phyloP scores from a whole-genome alignment of 331 rosid genomes.

The Arachis monticola region DNA sequence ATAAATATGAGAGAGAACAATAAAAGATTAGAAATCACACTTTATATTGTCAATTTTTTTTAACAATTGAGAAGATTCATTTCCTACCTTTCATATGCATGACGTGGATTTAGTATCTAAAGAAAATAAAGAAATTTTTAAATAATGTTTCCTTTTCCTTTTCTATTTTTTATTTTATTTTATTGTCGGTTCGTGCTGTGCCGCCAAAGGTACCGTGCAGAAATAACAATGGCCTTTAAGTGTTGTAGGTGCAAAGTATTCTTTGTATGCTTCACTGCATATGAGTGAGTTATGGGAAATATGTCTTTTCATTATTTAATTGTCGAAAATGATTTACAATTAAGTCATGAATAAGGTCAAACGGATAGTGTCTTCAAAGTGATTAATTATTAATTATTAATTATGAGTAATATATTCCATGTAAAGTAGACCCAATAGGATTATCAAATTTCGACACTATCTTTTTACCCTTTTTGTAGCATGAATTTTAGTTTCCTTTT shows the following conservation, averaged over 20 bases:
- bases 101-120: too few species aligned
- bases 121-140: too few species aligned
- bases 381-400: neutral
- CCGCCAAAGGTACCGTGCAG: neutral
- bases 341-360: neutral
- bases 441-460: slow-evolving; percentile 7
- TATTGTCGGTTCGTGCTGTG: slow-evolving; percentile 3
- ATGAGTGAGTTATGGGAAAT: neutral
- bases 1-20: too few species aligned
- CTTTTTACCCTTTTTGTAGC: neutral
- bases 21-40: too few species aligned
- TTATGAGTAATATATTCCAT: neutral
- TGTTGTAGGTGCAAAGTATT: slow-evolving; percentile 17
- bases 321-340: slow-evolving; percentile 4
- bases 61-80: too few species aligned
- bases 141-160: neutral
- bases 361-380: neutral
- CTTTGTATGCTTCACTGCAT: neutral
- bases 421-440: neutral
- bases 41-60: too few species aligned
- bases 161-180: neutral
- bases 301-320: neutral
- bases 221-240: neutral
- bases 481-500: neutral
- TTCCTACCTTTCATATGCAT: too few species aligned